Percentiles rank a stretch among this genome's conserved stretches.
phyloP scores from a whole-genome alignment of 495 filamentous ascomycete genomes.

The Hypoxylon crocopeplum region DNA sequence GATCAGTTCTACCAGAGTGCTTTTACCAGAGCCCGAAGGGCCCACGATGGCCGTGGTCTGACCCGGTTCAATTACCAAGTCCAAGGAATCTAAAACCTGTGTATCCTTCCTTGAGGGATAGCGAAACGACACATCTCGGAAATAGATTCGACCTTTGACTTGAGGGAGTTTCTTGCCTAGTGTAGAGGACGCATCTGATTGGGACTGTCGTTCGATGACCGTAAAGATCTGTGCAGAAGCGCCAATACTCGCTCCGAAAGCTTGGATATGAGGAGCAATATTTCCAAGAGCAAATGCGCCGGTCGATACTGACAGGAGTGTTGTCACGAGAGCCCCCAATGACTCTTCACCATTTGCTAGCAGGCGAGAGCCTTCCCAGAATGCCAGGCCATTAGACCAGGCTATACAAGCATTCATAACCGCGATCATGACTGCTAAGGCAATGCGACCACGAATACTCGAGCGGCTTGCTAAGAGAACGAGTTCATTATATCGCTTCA shows the following conservation, averaged over 20 bases:
- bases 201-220: constrained; percentile 79
- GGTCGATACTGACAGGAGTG: constrained; percentile 76
- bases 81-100: background rate
- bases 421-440: too few species aligned
- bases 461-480: too few species aligned
- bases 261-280: constrained; percentile 74
- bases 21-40: constrained; percentile 81
- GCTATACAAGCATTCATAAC: too few species aligned
- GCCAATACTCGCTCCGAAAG: constrained; percentile 73
- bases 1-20: constrained; percentile 78
- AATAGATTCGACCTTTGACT: constrained; percentile 73
- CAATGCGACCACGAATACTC: too few species aligned
- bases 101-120: constrained; percentile 54
- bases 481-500: too few species aligned
- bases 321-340: constrained; percentile 63
- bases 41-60: constrained; percentile 82
- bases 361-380: constrained; percentile 81
- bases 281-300: constrained; percentile 82
- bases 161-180: constrained; percentile 67
- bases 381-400: constrained; percentile 38
- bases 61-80: constrained; percentile 35
- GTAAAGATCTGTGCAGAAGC: constrained; percentile 78
- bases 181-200: constrained; percentile 70
- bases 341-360: constrained; percentile 63
- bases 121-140: constrained; percentile 58